Percentiles rank a stretch among this genome's conserved stretches.
These are phyloP conservation scores for Endoconidiophora laricicola DNA, from an alignment of 2,329 filamentous ascomycete genomes.

Conservation along the genomic window DNA sequence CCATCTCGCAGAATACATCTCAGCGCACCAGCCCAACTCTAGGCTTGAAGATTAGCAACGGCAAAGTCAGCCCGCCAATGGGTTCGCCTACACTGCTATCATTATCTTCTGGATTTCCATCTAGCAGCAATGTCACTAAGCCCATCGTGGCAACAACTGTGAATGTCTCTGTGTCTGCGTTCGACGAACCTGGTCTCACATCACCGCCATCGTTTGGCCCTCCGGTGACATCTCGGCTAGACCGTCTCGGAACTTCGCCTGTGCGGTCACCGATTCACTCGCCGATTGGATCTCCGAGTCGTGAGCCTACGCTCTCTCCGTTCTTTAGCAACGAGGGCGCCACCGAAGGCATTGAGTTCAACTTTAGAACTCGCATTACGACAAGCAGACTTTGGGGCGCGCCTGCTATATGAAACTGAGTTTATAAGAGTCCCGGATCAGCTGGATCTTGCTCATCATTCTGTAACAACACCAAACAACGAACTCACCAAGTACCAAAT, in stretches of 20 bases:
- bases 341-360: neutral
- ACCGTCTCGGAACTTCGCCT: conserved; percentile 5
- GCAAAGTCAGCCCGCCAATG: conserved; percentile 6
- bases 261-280: conserved; percentile 12
- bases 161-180: neutral
- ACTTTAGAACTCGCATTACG: conserved; percentile 8
- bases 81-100: conserved; percentile 3
- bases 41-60: neutral
- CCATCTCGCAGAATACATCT: conserved; percentile 10
- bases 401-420: no score
- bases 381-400: conserved; percentile 10
- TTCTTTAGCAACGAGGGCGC: neutral
- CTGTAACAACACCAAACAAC: no score
- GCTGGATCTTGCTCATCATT: no score
- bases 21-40: conserved; percentile 8
- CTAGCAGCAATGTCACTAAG: no score
- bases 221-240: neutral
- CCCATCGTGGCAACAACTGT: no score
- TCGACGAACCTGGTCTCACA: neutral
- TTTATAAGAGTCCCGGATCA: no score
- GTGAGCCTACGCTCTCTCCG: conserved; percentile 3
- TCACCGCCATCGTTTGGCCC: neutral
- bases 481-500: no score
- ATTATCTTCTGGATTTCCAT: neutral
- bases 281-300: conserved; percentile 9